Percentiles rank a stretch among this genome's conserved stretches.
Conservation (phyloP, 495 filamentous ascomycete species). For the Aspergillus steynii region DNA sequence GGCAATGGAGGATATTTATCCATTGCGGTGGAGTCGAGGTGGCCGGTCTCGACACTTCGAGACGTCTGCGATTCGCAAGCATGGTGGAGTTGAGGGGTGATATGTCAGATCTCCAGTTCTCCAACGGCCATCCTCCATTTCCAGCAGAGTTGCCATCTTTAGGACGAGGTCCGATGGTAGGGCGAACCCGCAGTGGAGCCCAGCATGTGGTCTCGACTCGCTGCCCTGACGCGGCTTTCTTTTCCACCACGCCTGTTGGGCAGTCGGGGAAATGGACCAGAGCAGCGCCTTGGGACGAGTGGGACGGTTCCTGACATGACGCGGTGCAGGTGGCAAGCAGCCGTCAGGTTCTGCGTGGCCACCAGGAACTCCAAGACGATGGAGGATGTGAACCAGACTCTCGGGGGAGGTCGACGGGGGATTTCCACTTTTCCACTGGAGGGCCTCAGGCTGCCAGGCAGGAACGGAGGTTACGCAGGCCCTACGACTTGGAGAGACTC, state of each 20-base stretch:
- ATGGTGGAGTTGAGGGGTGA: background rate
- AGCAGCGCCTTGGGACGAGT: background rate
- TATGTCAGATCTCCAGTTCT: background rate
- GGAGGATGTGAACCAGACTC: too few relatives aligned
- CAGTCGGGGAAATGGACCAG: background rate
- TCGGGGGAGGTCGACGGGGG: too few relatives aligned
- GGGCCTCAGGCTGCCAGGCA: too few relatives aligned
- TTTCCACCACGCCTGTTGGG: background rate
- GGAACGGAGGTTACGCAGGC: too few relatives aligned
- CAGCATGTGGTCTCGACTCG: background rate
- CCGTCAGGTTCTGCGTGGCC: background rate
- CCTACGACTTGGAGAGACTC: too few relatives aligned
- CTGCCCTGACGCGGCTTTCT: background rate
- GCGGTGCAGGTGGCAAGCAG: background rate
- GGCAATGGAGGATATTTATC: background rate
- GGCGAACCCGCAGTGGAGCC: background rate
- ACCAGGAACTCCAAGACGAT: background rate
- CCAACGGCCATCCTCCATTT: background rate
- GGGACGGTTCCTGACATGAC: background rate
- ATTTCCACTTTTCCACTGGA: too few relatives aligned
- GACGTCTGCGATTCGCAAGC: background rate
- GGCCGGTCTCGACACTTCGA: background rate
- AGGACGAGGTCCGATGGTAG: background rate
- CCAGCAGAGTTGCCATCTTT: background rate
- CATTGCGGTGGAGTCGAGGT: background rate